These are phyloP conservation scores for Boechera retrofracta DNA, from an alignment of 345 rosid species.

Conservation along the genomic window DNA sequence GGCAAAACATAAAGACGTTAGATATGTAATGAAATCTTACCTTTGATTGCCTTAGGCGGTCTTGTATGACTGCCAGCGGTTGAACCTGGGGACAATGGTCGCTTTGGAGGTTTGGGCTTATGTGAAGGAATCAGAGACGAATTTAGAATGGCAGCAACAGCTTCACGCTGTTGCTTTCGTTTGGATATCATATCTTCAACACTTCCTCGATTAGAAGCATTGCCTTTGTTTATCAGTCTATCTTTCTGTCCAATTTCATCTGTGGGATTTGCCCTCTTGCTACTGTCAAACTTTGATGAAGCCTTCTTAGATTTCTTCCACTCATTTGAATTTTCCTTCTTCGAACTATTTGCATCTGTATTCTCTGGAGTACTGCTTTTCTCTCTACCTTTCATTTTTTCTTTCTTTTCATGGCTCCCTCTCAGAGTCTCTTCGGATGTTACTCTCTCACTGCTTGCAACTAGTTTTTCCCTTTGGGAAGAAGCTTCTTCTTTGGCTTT, in stretches of 20 bases:
- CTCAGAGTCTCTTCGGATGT: slow-evolving; percentile 39
- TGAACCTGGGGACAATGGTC: slow-evolving; percentile 61
- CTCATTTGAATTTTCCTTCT: slow-evolving; percentile 43
- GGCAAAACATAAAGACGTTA: not conserved
- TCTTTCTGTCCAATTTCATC: slow-evolving; percentile 46
- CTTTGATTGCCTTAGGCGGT: slow-evolving; percentile 70
- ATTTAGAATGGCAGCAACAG: slow-evolving; percentile 82
- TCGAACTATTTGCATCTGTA: slow-evolving; percentile 35
- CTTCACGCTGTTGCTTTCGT: slow-evolving; percentile 84
- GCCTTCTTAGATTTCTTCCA: slow-evolving; percentile 49
- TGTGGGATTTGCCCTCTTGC: slow-evolving; percentile 40
- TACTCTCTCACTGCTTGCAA: slow-evolving; percentile 42
- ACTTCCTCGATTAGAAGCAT: slow-evolving; percentile 48
- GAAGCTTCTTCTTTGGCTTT: slow-evolving; percentile 48
- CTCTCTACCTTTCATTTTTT: slow-evolving; percentile 40
- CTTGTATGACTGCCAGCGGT: slow-evolving; percentile 48
- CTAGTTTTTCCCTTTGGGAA: slow-evolving; percentile 43
- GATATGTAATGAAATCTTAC: slow-evolving; percentile 44
- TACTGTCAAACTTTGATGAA: slow-evolving; percentile 41
- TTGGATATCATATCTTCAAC: slow-evolving; percentile 57
- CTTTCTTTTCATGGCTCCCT: slow-evolving; percentile 44
- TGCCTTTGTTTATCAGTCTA: slow-evolving; percentile 38
- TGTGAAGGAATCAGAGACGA: slow-evolving; percentile 82
- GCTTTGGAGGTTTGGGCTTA: slow-evolving; percentile 62
- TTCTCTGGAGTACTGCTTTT: slow-evolving; percentile 25